These are phyloP conservation scores for Exidia glandulosa DNA, from an alignment of 768 basidiomycete genomes.

Conservation along the genomic window DNA sequence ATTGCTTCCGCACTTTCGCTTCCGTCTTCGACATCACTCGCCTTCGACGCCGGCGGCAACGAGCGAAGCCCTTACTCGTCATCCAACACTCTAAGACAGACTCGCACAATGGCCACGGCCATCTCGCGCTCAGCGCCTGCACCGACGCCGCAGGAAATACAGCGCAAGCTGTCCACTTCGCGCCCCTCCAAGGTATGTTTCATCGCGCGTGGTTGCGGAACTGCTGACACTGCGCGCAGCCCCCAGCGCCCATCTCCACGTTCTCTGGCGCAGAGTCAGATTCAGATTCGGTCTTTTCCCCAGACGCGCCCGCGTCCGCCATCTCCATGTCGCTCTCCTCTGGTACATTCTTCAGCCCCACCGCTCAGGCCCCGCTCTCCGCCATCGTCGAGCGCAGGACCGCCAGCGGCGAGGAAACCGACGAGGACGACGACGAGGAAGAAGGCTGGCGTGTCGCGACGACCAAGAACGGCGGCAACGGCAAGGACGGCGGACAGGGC, in stretches of 20 bases:
- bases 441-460: slow-evolving; percentile 53
- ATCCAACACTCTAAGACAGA: slow-evolving; percentile 5
- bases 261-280: slow-evolving; percentile 75
- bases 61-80: too few species aligned
- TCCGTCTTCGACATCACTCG: too few species aligned
- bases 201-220: background rate
- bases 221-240: slow-evolving; percentile 7
- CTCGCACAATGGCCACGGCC: slow-evolving; percentile 10
- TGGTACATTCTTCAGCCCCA: slow-evolving; percentile 19
- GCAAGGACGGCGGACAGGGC: slow-evolving; percentile 48
- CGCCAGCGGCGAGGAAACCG: slow-evolving; percentile 60
- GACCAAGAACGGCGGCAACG: slow-evolving; percentile 31
- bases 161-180: slow-evolving; percentile 58
- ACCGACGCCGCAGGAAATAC: slow-evolving; percentile 78
- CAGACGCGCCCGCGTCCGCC: slow-evolving; percentile 19
- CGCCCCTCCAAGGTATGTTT: background rate
- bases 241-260: slow-evolving; percentile 20
- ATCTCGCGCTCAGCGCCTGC: slow-evolving; percentile 34
- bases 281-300: slow-evolving; percentile 59
- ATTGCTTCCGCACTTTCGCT: too few species aligned
- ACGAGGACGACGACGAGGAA: slow-evolving; percentile 53
- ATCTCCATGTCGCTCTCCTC: slow-evolving; percentile 20
- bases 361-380: slow-evolving; percentile 43
- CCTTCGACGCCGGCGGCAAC: too few species aligned
- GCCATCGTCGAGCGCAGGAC: slow-evolving; percentile 69